Evolutionary conservation across 1,139 yeast species (phyloP), one percentile per base, ranked within the genome.

Genomic region (Arxiozyma slooffiae): DNA sequence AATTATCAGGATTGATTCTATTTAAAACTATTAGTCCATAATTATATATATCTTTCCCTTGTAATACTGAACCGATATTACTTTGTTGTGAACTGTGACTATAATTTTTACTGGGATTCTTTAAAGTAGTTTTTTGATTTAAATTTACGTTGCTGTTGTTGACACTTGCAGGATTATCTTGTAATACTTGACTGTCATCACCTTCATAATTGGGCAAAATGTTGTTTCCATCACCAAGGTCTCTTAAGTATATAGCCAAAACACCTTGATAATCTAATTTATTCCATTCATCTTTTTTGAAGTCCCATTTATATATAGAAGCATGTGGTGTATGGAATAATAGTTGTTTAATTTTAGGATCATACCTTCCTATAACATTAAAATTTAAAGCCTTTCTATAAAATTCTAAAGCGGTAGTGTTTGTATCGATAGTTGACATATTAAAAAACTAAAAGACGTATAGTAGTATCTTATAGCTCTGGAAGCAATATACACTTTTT

Each of bases 291-390:
- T 81, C 83, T 20, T 70, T 68, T 11, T 72, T 77, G 38, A 78
- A 75, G 58, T 82, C 81, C 71, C 81, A 88, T 62, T 81, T 78
- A 69, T 87, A 87, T 75, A 71, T 79, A 80, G 62, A 67, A 46
- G 68, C 72, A 62, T 89, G 92, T 7, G 96, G 81, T 1, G 96
- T 74, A 62, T 82, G 79, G 66, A 82, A 78, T 57, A 86, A 67
- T 43, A 90, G 72, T 63, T 85, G 90, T 51, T 85, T 83, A 47
- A 87, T 78, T 53, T 77, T 74, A 0, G 95, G 89, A 63, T 90
- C 97, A 65, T 89, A 90, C 52, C 92, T 76, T 39, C 84, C 79
- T 40, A 90, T 80, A 41, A 90, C 96, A 60, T 85, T 82, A 69
- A 79, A 84, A 59, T 90, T 88, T 55, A 86, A 72, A 0, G 89